Base-by-base conservation (phyloP, 768 basidiomycete genomes). In the Phanerochaete carnosa region DNA sequence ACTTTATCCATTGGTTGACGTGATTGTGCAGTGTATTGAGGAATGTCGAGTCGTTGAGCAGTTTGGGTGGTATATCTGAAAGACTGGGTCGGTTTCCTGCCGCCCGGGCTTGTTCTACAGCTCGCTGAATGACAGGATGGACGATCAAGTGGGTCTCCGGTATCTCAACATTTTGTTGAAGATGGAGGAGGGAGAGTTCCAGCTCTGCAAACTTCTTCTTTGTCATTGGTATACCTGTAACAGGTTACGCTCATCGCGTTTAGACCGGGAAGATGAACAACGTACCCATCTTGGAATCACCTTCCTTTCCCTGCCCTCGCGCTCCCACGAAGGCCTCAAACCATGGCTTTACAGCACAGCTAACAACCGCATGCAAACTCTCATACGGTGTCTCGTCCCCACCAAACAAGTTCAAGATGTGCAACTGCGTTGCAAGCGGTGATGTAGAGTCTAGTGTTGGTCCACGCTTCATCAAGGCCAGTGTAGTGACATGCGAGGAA, bases 161-260 rank as follows among this genome's bases (percentile, higher is more conserved):
- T 55, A 98, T 98, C 77, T 99, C 97, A 64, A 98, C 96, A 67
- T 99, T 99, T 74, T 98, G 97, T 70, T 98, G 96, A 5, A 98
- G 82, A 71, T 99, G 97, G 1, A 98, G 78, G 16, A 98, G 77
- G 1, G 94, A 95, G 11, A 98, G 76, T 73, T 99, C 96, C 58
- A 98, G 87, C 68, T 99, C 97, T 8, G 97, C 96, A 69, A 98
- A 98, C 76, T 98, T 98, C 80, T 95, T 95, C 84, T 98, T 98
- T 49, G 96, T 95, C 83, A 97, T 93, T 2, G 97, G 97, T 60
- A 99, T 98, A 53, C 88, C 88, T 85, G 68, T 33, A 37, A 19
- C 39, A 43, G 12, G 22, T 26, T 15, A 26, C 7, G n/a, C 45
- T 29, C 47, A 53, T 11, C 15, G 19, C 28, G 39, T 25, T 7